phyloP scores from a whole-genome alignment of 768 basidiomycete genomes.

The Phlegmacium glaucopus region DNA sequence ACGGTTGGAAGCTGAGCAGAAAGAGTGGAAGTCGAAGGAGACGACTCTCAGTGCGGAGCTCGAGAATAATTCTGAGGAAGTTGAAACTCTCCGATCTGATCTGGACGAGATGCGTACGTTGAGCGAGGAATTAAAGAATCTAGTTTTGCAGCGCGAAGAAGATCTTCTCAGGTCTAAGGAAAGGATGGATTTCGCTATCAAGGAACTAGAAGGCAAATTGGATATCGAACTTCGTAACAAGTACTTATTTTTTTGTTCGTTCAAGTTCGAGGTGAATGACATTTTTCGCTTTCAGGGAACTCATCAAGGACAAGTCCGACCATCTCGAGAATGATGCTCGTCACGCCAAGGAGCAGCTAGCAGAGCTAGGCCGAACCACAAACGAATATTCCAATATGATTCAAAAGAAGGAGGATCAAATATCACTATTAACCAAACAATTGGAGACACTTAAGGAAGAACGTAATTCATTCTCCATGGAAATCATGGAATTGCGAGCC shows the following conservation, averaged over 20 bases:
- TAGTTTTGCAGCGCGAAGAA: slow-evolving; percentile 75
- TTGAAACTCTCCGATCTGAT: slow-evolving; percentile 54
- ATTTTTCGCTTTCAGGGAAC: slow-evolving; percentile 44
- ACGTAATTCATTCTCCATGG: slow-evolving; percentile 49
- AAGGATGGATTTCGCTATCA: slow-evolving; percentile 58
- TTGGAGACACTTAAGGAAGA: slow-evolving; percentile 53
- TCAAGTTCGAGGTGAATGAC: not conserved
- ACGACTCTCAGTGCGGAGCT: slow-evolving; percentile 57
- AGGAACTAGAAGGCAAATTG: slow-evolving; percentile 72
- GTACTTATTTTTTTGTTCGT: slow-evolving; percentile 33
- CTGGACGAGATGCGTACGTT: slow-evolving; percentile 62
- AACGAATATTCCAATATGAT: slow-evolving; percentile 75
- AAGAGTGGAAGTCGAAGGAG: slow-evolving; percentile 64
- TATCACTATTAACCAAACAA: slow-evolving; percentile 51
- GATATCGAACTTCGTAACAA: slow-evolving; percentile 57
- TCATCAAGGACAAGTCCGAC: slow-evolving; percentile 55
- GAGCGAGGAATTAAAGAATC: slow-evolving; percentile 65
- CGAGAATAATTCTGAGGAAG: slow-evolving; percentile 52
- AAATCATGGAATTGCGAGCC: slow-evolving; percentile 65
- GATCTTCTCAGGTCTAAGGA: slow-evolving; percentile 74
- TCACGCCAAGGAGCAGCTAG: slow-evolving; percentile 70
- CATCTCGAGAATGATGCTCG: slow-evolving; percentile 66
- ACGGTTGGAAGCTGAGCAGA: slow-evolving; percentile 73
- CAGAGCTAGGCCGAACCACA: slow-evolving; percentile 72
- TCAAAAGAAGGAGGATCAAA: slow-evolving; percentile 72